Evolutionary conservation across 2,329 filamentous ascomycete genomes (phyloP), one percentile per base, ranked within the genome.

Genomic region (Neoarthrinium moseri): DNA sequence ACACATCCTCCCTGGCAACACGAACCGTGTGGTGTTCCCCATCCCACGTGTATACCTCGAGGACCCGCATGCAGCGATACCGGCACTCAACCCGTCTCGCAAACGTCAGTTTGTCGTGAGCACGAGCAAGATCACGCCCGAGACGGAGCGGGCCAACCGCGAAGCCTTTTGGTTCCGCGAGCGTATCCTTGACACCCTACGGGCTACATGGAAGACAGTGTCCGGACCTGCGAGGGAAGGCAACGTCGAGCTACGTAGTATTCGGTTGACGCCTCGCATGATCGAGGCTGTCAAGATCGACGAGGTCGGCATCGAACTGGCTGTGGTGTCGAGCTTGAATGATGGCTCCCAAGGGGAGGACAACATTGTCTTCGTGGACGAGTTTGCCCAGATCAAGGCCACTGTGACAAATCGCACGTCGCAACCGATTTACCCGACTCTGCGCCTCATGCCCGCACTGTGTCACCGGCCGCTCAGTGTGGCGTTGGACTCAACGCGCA

Each of bases 141-240:
- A 94, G 52, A 80, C 79, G 34, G 91, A 96, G 67, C 81, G 87
- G 26, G 80, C 83, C 11, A 86, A 78, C 49, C 78, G 91, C 42
- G 90, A 96, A 67, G 83, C 85, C 1, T 96, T 96, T 63, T 96
- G 91, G 91, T 96, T 90, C 64, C 82, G 91, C 13, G 88, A 95
- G 63, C 83, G 82, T 59, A 77, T 96, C 2, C 76, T 96, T 3
- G 84, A 86, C 49, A 74, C 75, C 33, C 69, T 96, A 8, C 76
- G 75, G 21, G 90, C 86, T 0, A 80, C 75, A 0, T 96, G 91
- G 91, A 80, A 73, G 45, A 81, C 81, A 0, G 71, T 55, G 2
- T 71, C 73, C 2, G 71, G 71, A 2, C 71, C 73, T 0, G 64
- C 69, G 36, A 77, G 86, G 30, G 69, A 72, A 36, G 91, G 91